These are phyloP conservation scores for Beauveria bassiana DNA, from an alignment of 2,329 filamentous ascomycete species.

Conservation along the genomic window DNA sequence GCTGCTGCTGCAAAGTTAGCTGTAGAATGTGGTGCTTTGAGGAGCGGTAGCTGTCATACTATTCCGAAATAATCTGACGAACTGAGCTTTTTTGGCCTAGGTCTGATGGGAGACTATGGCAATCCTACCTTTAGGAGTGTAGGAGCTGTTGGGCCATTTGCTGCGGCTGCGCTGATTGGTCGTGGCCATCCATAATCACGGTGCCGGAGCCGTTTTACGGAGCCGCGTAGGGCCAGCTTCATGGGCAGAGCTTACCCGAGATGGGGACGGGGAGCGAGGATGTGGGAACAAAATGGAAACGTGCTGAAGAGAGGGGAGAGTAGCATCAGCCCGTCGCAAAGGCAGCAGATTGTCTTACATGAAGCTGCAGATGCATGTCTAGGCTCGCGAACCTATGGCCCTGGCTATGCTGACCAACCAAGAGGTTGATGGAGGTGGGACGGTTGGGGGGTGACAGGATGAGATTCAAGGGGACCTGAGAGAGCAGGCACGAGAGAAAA, in stretches of 20 bases:
- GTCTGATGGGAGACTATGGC: conserved; percentile 8
- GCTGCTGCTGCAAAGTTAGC: neutral
- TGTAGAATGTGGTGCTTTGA: neutral
- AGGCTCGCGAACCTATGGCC: neutral
- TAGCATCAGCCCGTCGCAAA: conserved; percentile 6
- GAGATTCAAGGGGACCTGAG: neutral
- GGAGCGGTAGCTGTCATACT: neutral
- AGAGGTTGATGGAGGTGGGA: neutral
- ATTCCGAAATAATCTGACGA: conserved; percentile 10
- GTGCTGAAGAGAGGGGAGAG: conserved; percentile 4
- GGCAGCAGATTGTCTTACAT: conserved; percentile 9
- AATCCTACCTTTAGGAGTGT: neutral
- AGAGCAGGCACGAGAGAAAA: neutral
- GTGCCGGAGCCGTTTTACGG: conserved; percentile 7
- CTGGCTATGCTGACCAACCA: neutral
- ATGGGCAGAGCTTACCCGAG: conserved; percentile 3
- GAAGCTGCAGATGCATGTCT: neutral
- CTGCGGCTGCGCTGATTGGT: neutral
- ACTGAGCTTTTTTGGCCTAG: conserved; percentile 6
- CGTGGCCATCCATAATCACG: conserved; percentile 3
- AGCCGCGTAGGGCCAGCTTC: conserved; percentile 2
- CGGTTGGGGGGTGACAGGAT: neutral
- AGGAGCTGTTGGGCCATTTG: neutral
- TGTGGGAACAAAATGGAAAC: neutral
- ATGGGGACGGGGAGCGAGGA: neutral